Evolutionary conservation across 371 early-diverging fungal species (phyloP).

Genomic region (Mucor irregularis): DNA sequence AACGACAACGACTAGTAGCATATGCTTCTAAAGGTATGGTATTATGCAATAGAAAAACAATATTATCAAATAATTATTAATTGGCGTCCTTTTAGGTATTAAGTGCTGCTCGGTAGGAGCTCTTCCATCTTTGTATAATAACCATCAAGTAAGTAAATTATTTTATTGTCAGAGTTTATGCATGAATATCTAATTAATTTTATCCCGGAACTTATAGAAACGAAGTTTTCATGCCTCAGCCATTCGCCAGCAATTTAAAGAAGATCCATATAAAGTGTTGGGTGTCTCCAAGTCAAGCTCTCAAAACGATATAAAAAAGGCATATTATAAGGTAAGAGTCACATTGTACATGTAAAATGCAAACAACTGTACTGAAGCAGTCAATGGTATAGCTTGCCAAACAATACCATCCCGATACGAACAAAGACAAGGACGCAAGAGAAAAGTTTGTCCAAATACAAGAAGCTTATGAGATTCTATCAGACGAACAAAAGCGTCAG

Average conservation of each 20-base stretch:
- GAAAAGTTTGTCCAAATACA: conserved; percentile 95
- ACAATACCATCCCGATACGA: conserved; percentile 95
- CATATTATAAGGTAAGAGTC: conserved; percentile 77
- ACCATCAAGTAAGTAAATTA: not conserved
- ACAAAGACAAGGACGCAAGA: conserved; percentile 83
- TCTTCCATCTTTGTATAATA: not conserved
- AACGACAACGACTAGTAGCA: not conserved
- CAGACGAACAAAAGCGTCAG: conserved; percentile 83
- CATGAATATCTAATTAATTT: too few relatives aligned
- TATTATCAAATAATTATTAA: not conserved
- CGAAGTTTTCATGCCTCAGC: conserved; percentile 11
- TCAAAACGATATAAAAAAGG: conserved; percentile 88
- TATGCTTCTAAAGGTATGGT: not conserved
- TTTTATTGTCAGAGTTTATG: not conserved
- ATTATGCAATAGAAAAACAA: not conserved
- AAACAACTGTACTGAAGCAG: not conserved
- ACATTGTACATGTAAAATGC: not conserved
- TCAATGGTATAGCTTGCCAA: conserved; percentile 73
- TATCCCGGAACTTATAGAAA: too few relatives aligned
- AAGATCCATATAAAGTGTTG: conserved; percentile 81
- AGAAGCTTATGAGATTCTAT: conserved; percentile 92
- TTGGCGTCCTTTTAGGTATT: not conserved
- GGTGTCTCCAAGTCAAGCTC: conserved; percentile 78
- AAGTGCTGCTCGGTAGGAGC: not conserved
- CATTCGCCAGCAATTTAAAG: conserved; percentile 28